Evolutionary conservation across 2,329 filamentous ascomycete species (phyloP).

Genomic region (Exophiala dermatitidis): DNA sequence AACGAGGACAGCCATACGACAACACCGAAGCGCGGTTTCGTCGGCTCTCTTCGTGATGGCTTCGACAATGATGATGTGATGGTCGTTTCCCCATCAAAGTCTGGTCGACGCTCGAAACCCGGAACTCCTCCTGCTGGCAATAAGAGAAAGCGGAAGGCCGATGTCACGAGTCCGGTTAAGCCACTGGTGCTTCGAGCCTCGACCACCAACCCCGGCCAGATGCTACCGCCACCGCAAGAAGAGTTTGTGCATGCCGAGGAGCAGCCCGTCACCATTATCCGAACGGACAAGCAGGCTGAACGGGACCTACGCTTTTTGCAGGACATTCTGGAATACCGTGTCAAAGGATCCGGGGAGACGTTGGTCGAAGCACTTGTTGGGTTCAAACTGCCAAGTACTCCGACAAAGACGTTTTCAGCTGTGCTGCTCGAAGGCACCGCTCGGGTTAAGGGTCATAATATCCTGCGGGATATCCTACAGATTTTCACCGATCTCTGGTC

Average conservation of each 20-base stretch:
- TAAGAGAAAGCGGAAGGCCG: constrained; percentile 51
- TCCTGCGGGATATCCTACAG: constrained; percentile 44
- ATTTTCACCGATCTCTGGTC: constrained; percentile 50
- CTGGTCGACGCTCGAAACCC: constrained; percentile 41
- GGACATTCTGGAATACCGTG: constrained; percentile 49
- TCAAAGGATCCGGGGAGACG: constrained; percentile 41
- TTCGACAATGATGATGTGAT: constrained; percentile 57
- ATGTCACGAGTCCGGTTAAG: constrained; percentile 46
- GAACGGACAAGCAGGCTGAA: constrained; percentile 25
- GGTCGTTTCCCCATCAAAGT: constrained; percentile 49
- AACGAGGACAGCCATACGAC: constrained; percentile 32
- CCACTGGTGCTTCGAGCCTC: constrained; percentile 33
- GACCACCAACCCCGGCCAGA: constrained; percentile 15
- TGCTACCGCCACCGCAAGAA: constrained; percentile 21
- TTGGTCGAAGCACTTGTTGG: constrained; percentile 50
- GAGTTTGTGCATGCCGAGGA: constrained; percentile 28
- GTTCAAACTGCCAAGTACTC: constrained; percentile 48
- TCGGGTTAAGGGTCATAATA: constrained; percentile 37
- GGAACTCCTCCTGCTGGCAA: constrained; percentile 49
- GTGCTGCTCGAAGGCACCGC: constrained; percentile 48
- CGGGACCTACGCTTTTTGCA: constrained; percentile 42
- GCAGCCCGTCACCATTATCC: constrained; percentile 6
- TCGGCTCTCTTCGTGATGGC: constrained; percentile 50
- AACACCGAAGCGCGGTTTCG: constrained; percentile 44
- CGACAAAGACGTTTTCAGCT: constrained; percentile 45